Conservation (phyloP, 768 basidiomycete species). For the Mycena belliarum region DNA sequence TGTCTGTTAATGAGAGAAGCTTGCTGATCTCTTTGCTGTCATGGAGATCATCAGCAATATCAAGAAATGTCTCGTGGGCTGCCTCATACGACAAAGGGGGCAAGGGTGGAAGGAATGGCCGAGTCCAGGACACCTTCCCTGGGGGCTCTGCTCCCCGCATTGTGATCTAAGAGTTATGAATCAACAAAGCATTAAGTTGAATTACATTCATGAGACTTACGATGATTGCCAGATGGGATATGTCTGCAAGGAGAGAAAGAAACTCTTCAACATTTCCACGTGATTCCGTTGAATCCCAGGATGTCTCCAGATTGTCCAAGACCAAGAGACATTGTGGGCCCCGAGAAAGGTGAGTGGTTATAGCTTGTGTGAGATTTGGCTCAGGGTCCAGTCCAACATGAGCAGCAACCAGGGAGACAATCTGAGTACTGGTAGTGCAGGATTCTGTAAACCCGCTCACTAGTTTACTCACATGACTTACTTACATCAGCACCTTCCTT, state of each 20-base stretch:
- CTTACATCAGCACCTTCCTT: too few species aligned
- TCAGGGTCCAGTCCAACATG: neutral
- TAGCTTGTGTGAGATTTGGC: neutral
- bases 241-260: neutral
- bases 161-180: neutral
- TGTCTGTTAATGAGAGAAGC: neutral
- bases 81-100: neutral
- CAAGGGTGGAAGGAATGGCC: conserved; percentile 3
- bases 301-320: neutral
- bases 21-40: neutral
- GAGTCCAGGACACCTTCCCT: neutral
- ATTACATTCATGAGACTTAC: too few species aligned
- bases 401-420: neutral
- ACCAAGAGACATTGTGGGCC: neutral
- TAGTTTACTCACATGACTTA: too few species aligned
- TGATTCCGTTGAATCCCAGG: neutral
- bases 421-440: neutral
- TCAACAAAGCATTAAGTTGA: too few species aligned
- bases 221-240: neutral
- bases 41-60: neutral
- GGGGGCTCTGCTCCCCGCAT: conserved; percentile 8
- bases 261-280: neutral
- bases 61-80: neutral
- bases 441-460: too few species aligned
- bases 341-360: neutral